Evolutionary conservation across 306 rosid species (phyloP).

Genomic region (Fragaria iinumae): DNA sequence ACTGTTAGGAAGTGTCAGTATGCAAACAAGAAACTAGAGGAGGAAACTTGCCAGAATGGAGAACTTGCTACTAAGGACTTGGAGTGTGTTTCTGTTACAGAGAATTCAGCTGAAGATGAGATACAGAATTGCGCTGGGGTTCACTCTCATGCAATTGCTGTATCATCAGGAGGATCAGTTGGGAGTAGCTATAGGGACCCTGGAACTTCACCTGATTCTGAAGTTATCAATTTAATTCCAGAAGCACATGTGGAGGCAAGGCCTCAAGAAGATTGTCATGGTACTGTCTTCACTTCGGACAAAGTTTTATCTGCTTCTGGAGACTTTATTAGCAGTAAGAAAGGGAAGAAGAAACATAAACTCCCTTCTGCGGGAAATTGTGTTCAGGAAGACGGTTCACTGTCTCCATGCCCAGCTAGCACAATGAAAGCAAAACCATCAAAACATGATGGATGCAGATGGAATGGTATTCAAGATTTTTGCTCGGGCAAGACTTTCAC

Average conservation of each 20-base stretch:
- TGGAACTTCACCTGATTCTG: slow-evolving; percentile 99
- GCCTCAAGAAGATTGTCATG: slow-evolving; percentile 46
- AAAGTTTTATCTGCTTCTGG: slow-evolving; percentile 46
- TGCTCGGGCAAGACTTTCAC: slow-evolving; percentile 39
- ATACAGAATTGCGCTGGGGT: slow-evolving; percentile 36
- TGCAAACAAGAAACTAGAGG: slow-evolving; percentile 34
- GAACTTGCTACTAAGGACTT: slow-evolving; percentile 46
- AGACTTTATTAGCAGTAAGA: slow-evolving; percentile 36
- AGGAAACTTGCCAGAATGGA: slow-evolving; percentile 34
- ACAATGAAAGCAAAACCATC: slow-evolving; percentile 48
- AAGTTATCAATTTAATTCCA: slow-evolving; percentile 73
- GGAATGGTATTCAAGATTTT: slow-evolving; percentile 28
- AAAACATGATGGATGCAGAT: slow-evolving; percentile 48
- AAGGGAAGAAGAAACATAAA: slow-evolving; percentile 58
- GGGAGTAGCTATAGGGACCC: slow-evolving; percentile 63
- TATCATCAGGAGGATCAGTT: slow-evolving; percentile 46
- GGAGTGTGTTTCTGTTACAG: slow-evolving; percentile 35
- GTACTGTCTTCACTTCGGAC: slow-evolving; percentile 43
- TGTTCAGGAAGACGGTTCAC: slow-evolving; percentile 40
- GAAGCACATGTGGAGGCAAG: slow-evolving; percentile 59
- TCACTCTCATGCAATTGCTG: slow-evolving; percentile 42
- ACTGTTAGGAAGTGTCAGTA: slow-evolving; percentile 33
- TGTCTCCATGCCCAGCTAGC: slow-evolving; percentile 21
- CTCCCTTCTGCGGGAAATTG: slow-evolving; percentile 28
- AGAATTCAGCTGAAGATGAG: slow-evolving; percentile 43